Base-by-base conservation (phyloP, 2,329 filamentous ascomycete species). In the Tolypocladium endophyticum region DNA sequence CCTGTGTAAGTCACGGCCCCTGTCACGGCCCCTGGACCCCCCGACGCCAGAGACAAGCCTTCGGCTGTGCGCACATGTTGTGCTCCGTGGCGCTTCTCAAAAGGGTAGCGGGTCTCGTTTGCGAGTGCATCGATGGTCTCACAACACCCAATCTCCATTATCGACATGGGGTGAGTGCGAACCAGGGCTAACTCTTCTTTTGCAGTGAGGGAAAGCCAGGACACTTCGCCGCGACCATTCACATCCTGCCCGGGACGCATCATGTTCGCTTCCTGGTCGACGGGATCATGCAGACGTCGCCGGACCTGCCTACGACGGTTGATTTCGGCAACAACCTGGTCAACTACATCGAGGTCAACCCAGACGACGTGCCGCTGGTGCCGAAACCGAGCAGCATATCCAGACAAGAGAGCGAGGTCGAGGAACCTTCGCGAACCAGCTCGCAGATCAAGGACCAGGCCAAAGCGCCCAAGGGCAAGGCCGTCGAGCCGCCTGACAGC, bases 311-410 rank as follows among this genome's bases (percentile, higher is more conserved):
- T 18, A 97, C 94, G 0, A 96, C 94, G 1, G 94, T 99, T 61
- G 94, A 99, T 73, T 97, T 95, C 72, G 95, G 92, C 64, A 97
- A 97, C 76, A 96, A 96, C 71, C 81, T 99, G 23, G 93, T 99
- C 74, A 99, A 99, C 76, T 99, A 97, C 72, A 90, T 99, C 69
- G 94, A 99, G 77, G 89, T 97, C 63, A 90, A 83, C 67, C 85
- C 90, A 41, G 87, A 92, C 59, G 88, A 92, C 68, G 74, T 87
- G 36, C 78, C 79, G 14, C 69, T 71, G 33, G 68, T 63, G n/a
- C 64, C 67, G 28, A 64, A 73, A 55, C 62, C 66, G 36, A 67
- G 65, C 30, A 53, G 55, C 36, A 35, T 41, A 18, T 65, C 67
- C 33, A 59, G 43, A 41, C 52, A 61, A 30, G 64, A 62, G 23